A percentile compares a stretch with the other conserved stretches of the same genome.
These are phyloP conservation scores for Pseudohalonectria lignicola DNA, from an alignment of 2,329 filamentous ascomycete genomes.

Conservation along the genomic window DNA sequence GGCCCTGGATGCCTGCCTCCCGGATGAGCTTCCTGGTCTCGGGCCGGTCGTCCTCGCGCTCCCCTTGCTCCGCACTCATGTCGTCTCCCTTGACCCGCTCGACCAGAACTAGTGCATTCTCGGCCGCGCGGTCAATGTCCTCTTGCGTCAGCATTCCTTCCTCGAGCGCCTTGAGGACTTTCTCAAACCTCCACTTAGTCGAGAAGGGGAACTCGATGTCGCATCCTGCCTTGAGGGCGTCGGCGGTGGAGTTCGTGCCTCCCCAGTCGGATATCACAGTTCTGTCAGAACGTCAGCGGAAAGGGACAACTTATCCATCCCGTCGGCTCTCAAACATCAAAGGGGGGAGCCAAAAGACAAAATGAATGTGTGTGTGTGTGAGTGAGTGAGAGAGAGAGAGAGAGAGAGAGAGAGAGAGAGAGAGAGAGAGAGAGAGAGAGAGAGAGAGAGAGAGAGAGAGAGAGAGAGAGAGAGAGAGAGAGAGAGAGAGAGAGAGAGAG, in stretches of 20 bases:
- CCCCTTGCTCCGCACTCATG: constrained; percentile 42
- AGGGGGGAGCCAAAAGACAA: too few relatives aligned
- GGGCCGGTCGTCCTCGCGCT: constrained; percentile 43
- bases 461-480: too few relatives aligned
- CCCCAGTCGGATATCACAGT: constrained; percentile 50
- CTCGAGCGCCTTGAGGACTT: constrained; percentile 40
- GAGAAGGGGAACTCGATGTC: constrained; percentile 49
- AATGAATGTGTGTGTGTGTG: too few relatives aligned
- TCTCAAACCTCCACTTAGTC: constrained; percentile 42
- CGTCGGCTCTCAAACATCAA: too few relatives aligned
- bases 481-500: too few relatives aligned
- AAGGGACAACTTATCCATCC: too few relatives aligned
- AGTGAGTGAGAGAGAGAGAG: too few relatives aligned
- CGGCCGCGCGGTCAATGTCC: constrained; percentile 46
- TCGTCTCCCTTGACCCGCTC: constrained; percentile 51
- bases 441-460: too few relatives aligned
- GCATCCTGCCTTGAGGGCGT: constrained; percentile 42
- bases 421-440: too few relatives aligned
- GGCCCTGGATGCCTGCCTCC: constrained; percentile 47
- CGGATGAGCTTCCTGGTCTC: constrained; percentile 51
- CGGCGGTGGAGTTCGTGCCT: constrained; percentile 43
- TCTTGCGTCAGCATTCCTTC: constrained; percentile 33
- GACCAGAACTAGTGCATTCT: constrained; percentile 48
- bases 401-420: too few relatives aligned
- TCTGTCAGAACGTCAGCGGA: constrained; percentile 27